Evolutionary conservation across 164 flowering plant species (phyloP).

Genomic region (Liriodendron chinense): DNA sequence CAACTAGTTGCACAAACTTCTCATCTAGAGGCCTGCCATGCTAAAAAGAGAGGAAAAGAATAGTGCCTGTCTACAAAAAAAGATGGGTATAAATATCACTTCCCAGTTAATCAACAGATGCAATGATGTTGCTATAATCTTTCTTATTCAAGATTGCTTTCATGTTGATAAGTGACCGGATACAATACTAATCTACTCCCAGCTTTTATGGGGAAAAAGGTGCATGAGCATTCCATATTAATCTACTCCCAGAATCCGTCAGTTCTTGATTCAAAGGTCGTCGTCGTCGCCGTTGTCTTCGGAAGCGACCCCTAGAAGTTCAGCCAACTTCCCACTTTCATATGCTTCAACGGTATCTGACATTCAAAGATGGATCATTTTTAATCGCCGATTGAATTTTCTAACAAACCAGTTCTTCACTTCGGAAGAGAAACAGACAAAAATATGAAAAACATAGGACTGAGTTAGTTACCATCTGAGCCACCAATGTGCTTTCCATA

Average conservation of each 20-base stretch:
- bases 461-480: conserved; percentile 62
- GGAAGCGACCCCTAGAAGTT: conserved; percentile 47
- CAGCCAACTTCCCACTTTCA: conserved; percentile 64
- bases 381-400: background rate
- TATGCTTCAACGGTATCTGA: conserved; percentile 87
- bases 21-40: no score
- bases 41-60: no score
- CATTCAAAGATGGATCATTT: background rate
- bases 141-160: no score
- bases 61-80: no score
- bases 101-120: no score
- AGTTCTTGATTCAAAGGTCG: conserved; percentile 44
- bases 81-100: no score
- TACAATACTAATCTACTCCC: background rate
- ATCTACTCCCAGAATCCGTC: background rate
- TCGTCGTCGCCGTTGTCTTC: conserved; percentile 42
- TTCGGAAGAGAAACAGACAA: background rate
- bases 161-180: no score
- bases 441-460: background rate
- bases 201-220: no score
- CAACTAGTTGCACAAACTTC: no score
- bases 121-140: no score
- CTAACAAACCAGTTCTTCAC: background rate
- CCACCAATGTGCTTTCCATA: conserved; percentile 89
- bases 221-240: background rate